Conservation (phyloP, 768 basidiomycete species). For the Candolleomyces aberdarensis region DNA sequence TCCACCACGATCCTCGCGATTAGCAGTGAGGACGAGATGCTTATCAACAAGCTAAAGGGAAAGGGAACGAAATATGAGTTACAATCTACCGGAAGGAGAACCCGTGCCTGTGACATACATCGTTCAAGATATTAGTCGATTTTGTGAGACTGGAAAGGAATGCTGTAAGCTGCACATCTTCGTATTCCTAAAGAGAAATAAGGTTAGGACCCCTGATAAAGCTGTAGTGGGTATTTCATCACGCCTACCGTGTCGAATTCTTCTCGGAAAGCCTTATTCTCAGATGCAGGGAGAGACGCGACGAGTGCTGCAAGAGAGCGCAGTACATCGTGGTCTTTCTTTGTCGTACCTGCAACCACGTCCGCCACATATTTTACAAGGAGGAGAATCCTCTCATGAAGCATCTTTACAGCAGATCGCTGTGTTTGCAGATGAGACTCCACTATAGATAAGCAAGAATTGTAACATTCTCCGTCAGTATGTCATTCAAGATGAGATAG, state of each 20-base stretch:
- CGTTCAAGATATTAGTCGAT: conserved; percentile 82
- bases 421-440: conserved; percentile 89
- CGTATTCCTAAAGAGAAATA: conserved; percentile 69
- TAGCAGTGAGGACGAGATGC: conserved; percentile 58
- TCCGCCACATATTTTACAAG: conserved; percentile 84
- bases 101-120: conserved; percentile 50
- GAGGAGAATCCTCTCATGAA: conserved; percentile 84
- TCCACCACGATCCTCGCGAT: conserved; percentile 51
- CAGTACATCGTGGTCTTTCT: conserved; percentile 74
- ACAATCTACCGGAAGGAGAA: background rate
- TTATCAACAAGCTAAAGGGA: conserved; percentile 69
- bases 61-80: background rate
- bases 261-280: conserved; percentile 76
- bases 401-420: conserved; percentile 94
- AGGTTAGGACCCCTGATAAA: background rate
- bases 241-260: conserved; percentile 81
- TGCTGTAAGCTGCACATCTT: conserved; percentile 90
- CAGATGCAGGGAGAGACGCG: conserved; percentile 84
- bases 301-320: conserved; percentile 84
- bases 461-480: background rate
- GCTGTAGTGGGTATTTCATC: background rate
- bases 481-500: background rate
- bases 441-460: conserved; percentile 45
- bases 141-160: conserved; percentile 88
- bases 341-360: conserved; percentile 72